Evolutionary conservation across 2,329 filamentous ascomycete species (phyloP).

Genomic region (Leptographium lundbergii): DNA sequence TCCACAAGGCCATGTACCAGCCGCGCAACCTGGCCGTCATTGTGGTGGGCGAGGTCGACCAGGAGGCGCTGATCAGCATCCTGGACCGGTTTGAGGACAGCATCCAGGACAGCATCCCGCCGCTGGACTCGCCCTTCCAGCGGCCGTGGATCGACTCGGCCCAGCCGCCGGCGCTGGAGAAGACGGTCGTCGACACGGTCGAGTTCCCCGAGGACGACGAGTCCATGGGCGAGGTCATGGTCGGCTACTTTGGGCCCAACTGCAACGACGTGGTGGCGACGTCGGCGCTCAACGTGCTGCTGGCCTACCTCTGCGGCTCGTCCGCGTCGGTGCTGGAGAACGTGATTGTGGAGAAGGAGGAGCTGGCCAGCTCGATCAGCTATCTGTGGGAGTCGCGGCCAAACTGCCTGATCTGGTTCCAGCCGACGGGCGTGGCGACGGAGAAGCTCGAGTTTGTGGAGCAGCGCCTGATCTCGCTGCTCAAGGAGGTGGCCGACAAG

Average conservation of each 20-base stretch:
- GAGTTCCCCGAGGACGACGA: constrained; percentile 97
- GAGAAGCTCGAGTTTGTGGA: constrained; percentile 76
- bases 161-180: constrained; percentile 57
- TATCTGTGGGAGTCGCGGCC: constrained; percentile 71
- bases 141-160: constrained; percentile 82
- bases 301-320: constrained; percentile 83
- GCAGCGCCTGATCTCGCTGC: constrained; percentile 69
- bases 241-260: constrained; percentile 77
- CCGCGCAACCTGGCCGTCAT: constrained; percentile 88
- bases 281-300: constrained; percentile 64
- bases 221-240: constrained; percentile 74
- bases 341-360: constrained; percentile 80
- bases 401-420: constrained; percentile 73
- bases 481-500: constrained; percentile 68
- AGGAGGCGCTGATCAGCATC: constrained; percentile 65
- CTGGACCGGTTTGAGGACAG: constrained; percentile 81
- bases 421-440: constrained; percentile 75
- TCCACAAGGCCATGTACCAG: constrained; percentile 95
- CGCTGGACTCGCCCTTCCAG: constrained; percentile 56
- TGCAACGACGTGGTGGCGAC: constrained; percentile 57
- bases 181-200: constrained; percentile 64
- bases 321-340: constrained; percentile 90
- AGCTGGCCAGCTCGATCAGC: constrained; percentile 74
- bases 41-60: constrained; percentile 83
- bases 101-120: constrained; percentile 71